Evolutionary conservation across 345 rosid species (phyloP), one percentile per base, ranked within the genome.

Genomic region (Arabidopsis suecica): DNA sequence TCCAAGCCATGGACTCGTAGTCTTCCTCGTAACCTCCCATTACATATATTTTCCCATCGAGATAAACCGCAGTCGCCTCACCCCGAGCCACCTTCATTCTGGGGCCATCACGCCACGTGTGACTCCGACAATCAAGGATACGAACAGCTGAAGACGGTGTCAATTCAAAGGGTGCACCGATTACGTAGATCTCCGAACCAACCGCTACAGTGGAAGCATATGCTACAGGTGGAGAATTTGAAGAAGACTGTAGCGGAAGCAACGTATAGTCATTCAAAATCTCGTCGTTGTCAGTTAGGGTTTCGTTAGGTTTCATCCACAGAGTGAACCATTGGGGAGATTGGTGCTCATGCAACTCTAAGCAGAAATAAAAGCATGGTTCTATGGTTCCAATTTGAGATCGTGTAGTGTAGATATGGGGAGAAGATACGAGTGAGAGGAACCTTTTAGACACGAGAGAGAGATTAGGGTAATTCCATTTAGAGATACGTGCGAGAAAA

Each of bases 41-140:
- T 13, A 91, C 89, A 44, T 84, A 87, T 20, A 91, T 72, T 64
- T 82, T 84, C 0, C 66, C 87, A 7, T 73, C 81, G 13, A 84
- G 72, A 3, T 74, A 85, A 0, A 88, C 9, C 4, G 32, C 91
- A 0, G 86, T 74, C 6, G 93, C 77, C 56, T 82, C 76, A 55
- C 83, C 89, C 2, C 96, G 87, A 3, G 83, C 78, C 30, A 88
- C 72, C 2, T 70, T 83, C 95, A 89, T 89, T 49, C 20, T 72
- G 11, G 93, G 86, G 18, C 75, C 81, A n/a, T 74, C 51, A 61
- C 78, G 79, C 96, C 96, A 91, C 5, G 73, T 72, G 85, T 86
- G 81, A 67, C 74, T 65, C 13, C 91, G 82, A 83, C 93, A 89
- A 45, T 91, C 93, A 20, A 91, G 80, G 16, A 80, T 66, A 87